A percentile compares a stretch with the other conserved stretches of the same genome.
phyloP scores from a whole-genome alignment of 495 filamentous ascomycete genomes.

The Trypethelium eluteriae region DNA sequence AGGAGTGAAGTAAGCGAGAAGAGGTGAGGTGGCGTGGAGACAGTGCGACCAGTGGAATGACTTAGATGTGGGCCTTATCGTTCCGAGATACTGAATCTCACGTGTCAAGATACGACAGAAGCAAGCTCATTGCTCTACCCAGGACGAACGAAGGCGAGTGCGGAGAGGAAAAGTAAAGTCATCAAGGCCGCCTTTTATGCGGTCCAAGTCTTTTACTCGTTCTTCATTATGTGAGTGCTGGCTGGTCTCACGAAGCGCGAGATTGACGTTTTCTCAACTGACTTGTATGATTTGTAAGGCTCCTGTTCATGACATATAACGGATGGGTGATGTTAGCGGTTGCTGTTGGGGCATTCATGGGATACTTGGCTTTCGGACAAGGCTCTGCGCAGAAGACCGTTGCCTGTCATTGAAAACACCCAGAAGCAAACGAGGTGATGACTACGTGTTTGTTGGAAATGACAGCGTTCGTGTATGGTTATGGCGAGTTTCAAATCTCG shows the following conservation, averaged over 20 bases:
- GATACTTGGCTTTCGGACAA: slow-evolving; percentile 68
- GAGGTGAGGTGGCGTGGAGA: slow-evolving; percentile 7
- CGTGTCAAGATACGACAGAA: slow-evolving; percentile 32
- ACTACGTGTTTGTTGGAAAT: neutral
- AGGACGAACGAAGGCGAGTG: slow-evolving; percentile 47
- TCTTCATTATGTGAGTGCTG: slow-evolving; percentile 92
- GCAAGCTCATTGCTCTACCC: slow-evolving; percentile 65
- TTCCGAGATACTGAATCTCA: slow-evolving; percentile 18
- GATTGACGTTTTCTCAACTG: neutral
- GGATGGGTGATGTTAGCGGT: slow-evolving; percentile 94
- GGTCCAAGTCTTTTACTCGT: slow-evolving; percentile 94
- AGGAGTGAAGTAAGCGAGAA: slow-evolving; percentile 6
- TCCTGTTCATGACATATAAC: slow-evolving; percentile 99
- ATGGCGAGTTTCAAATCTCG: no score
- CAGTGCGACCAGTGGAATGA: neutral
- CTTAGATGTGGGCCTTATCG: neutral
- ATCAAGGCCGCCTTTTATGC: slow-evolving; percentile 80
- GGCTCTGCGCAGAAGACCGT: slow-evolving; percentile 67
- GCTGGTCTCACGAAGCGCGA: neutral
- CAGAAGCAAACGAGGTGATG: neutral
- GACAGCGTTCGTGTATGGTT: no score
- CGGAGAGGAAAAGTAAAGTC: slow-evolving; percentile 54
- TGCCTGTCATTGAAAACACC: slow-evolving; percentile 65
- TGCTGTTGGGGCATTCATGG: slow-evolving; percentile 78
- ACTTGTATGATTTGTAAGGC: slow-evolving; percentile 45